Evolutionary conservation across 305 asterid species (phyloP).

Genomic region (Fraxinus sp.): DNA sequence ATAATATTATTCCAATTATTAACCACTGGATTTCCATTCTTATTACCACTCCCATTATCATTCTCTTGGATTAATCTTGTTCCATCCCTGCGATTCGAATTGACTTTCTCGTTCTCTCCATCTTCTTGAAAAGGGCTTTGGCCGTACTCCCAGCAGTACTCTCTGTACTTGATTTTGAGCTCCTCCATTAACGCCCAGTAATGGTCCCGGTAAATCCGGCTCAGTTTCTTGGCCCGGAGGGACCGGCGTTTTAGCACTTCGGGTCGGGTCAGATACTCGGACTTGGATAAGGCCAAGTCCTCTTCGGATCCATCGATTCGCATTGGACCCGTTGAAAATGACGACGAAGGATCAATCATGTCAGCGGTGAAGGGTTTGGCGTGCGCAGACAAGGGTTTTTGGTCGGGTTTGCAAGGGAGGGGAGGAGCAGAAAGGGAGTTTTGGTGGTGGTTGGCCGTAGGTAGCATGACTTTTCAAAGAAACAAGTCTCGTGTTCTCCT

Average conservation of each 20-base stretch:
- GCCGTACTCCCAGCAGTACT: conserved; percentile 55
- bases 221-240: conserved; percentile 41
- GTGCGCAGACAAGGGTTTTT: conserved; percentile 4
- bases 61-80: conserved; percentile 9
- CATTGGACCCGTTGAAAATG: conserved; percentile 22
- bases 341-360: conserved; percentile 16
- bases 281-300: conserved; percentile 29
- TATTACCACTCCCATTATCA: conserved; percentile 7
- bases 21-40: conserved; percentile 13
- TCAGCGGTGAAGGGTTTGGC: not conserved
- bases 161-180: conserved; percentile 41
- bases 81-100: conserved; percentile 14
- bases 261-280: conserved; percentile 39
- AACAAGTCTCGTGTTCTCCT: not conserved
- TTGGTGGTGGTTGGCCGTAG: not conserved
- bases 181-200: conserved; percentile 62
- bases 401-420: conserved; percentile 11
- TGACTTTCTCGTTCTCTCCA: conserved; percentile 21
- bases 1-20: not conserved
- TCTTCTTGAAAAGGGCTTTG: conserved; percentile 51
- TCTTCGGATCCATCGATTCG: conserved; percentile 40
- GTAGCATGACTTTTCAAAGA: not conserved
- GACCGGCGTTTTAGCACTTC: conserved; percentile 45
- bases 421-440: not conserved
- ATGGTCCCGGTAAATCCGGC: conserved; percentile 41